Base-by-base conservation (phyloP, 345 rosid genomes). In the Euclidium syriacum region DNA sequence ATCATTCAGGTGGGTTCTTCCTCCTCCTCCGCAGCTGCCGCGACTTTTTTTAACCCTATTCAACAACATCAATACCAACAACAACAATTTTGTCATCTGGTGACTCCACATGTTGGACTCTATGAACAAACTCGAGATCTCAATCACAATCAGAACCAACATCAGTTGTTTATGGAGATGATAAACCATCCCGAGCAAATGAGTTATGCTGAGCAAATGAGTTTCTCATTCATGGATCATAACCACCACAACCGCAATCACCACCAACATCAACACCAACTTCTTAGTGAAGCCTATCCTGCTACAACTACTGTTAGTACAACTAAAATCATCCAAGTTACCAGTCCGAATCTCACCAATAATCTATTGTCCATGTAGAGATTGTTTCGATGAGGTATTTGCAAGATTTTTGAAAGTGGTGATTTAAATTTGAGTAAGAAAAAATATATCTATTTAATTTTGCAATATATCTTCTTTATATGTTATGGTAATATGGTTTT, bases 161-260 rank as follows among this genome's bases (percentile, higher is more conserved):
- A 69, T 20, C 62, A 63, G 22, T 71, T 72, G 78, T 58, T 70
- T 16, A 25, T 27, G 70, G 76, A 62, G 9, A 22, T 67, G 62
- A 55, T 60, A 74, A 71, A 64, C 29, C 22, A 24, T 12, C 53
- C 58, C 0, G 52, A 63, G 10, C 46, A 70, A 4, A 7, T 67
- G 52, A 77, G 68, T 12, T 52, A 58, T 44, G 56, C 66, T 17
- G 77, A 77, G 26, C 75, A 73, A 14, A 63, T 50, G 27, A 49
- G 58, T 8, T 62, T 62, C 11, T 19, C 58, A 0, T 62, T 62
- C 18, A 26, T 62, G 29, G 38, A 48, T 10, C 7, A 48, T 15
- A 48, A 23, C 26, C 22, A 58, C 9, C 54, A 35, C 4, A 10
- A 39, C 18, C 52, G 8, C 7, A 15, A 25, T 38, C 54, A 29